phyloP scores from a whole-genome alignment of 139 green algal genomes.

The Gonium pectorale region DNA sequence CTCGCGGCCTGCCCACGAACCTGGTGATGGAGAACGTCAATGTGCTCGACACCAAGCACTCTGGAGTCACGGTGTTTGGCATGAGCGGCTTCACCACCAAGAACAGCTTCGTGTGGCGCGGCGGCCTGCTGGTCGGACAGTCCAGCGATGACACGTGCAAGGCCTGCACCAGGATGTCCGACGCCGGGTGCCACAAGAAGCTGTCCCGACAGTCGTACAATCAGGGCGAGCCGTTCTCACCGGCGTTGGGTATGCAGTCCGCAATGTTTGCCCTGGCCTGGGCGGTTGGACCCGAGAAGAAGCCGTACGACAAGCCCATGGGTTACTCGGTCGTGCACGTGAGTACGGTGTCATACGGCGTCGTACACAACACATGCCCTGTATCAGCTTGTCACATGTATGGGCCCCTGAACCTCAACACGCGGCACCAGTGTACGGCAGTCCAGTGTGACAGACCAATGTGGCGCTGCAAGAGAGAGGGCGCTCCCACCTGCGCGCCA shows the following conservation, averaged over 20 bases:
- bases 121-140: slow-evolving; percentile 53
- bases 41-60: slow-evolving; percentile 60
- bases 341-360: background rate
- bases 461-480: too few relatives aligned
- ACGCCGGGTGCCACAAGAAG: slow-evolving; percentile 60
- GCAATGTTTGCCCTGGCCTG: slow-evolving; percentile 62
- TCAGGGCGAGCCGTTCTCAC: slow-evolving; percentile 30
- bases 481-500: too few relatives aligned
- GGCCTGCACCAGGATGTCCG: slow-evolving; percentile 27
- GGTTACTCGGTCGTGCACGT: slow-evolving; percentile 58
- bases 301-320: slow-evolving; percentile 69
- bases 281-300: slow-evolving; percentile 59
- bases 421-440: too few relatives aligned
- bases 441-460: too few relatives aligned
- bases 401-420: too few relatives aligned
- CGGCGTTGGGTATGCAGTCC: slow-evolving; percentile 49
- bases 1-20: slow-evolving; percentile 47
- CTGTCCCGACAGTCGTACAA: slow-evolving; percentile 60
- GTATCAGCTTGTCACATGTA: too few relatives aligned
- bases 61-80: slow-evolving; percentile 51
- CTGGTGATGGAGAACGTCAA: slow-evolving; percentile 46
- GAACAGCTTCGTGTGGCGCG: slow-evolving; percentile 20
- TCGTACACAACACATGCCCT: too few relatives aligned
- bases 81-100: slow-evolving; percentile 5
- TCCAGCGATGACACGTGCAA: slow-evolving; percentile 49